Evolutionary conservation across 2,329 filamentous ascomycete species (phyloP), one percentile per base, ranked within the genome.

Genomic region (Penicillium janthinellum): DNA sequence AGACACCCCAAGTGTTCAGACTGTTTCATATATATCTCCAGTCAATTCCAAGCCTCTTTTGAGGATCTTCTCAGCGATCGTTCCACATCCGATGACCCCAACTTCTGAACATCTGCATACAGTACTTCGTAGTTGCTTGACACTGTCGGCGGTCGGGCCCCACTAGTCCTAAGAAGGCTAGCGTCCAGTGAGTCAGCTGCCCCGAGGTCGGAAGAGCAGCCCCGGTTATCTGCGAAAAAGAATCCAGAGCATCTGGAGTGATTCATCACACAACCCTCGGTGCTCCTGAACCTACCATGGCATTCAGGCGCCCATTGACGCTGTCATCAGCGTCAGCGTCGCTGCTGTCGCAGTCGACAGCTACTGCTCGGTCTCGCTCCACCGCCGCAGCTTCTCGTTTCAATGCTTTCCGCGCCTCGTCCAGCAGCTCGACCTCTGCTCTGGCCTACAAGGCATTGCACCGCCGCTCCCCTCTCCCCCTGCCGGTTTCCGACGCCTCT

Each of bases 391-490:
- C 67, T 52, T 61, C 73, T 59, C 73, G 68, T 54, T 75, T 73
- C 66, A 71, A 67, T 53, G 63, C 67, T 50, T 56, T 62, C 62
- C 70, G 74, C 59, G 67, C 72, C 54, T 77, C 75, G 2, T 77
- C 74, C 51, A 77, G 87, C 53, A 77, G 87, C 80, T 96, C 93
- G 57, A 98, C 94, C 67, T 95, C 92, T 57, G 94, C 95, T 64
- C 87, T 98, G 65, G 93, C 93, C 72, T 98, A 98, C 87, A 99
- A 99, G 84, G 92, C 94, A 59, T 86, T 98, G 64, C 94, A 96
- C 75, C 90, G 92, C 71, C 91, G 94, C 66, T 90, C 94, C 62
- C 89, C 91, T 20, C 91, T 93, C 63, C 87, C 92, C 22, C 90
- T 96, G 56, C 90, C 91, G 57, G 88, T 86, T 66, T 87, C 91